Conservation (phyloP, 2,329 filamentous ascomycete species). For the Talaromyces sp. region DNA sequence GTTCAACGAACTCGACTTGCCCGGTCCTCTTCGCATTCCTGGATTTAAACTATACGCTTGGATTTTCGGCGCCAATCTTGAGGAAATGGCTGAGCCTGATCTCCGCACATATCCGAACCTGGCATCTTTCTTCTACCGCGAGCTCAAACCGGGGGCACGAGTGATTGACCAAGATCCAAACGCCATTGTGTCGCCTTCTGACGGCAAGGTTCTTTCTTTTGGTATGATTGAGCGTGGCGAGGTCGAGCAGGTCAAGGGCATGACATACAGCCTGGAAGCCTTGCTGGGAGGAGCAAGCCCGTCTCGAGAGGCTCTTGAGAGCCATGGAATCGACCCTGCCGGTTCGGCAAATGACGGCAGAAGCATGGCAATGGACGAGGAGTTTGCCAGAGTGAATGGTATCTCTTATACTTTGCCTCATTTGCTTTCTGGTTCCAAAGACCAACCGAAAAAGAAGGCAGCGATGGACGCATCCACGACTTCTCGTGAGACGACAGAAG, state of each 20-base stretch:
- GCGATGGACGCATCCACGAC: constrained; percentile 68
- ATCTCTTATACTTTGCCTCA: constrained; percentile 91
- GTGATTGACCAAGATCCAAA: constrained; percentile 77
- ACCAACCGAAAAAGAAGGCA: constrained; percentile 43
- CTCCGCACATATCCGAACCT: constrained; percentile 88
- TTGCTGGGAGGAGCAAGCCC: constrained; percentile 65
- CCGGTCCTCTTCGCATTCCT: constrained; percentile 79
- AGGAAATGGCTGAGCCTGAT: constrained; percentile 82
- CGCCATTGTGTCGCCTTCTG: constrained; percentile 79
- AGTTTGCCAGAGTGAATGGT: constrained; percentile 90
- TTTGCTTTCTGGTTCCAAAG: constrained; percentile 65
- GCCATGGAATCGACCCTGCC: constrained; percentile 26
- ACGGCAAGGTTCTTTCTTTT: constrained; percentile 87
- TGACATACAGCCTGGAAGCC: constrained; percentile 94
- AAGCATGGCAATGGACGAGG: constrained; percentile 72
- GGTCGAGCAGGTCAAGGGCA: constrained; percentile 97
- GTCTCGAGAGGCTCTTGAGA: constrained; percentile 32
- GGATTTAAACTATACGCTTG: constrained; percentile 89
- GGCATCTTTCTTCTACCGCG: constrained; percentile 94
- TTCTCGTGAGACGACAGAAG: constrained; percentile 66
- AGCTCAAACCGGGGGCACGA: constrained; percentile 79
- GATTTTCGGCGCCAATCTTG: constrained; percentile 84
- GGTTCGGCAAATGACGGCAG: constrained; percentile 47
- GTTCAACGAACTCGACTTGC: constrained; percentile 85
- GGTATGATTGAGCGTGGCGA: constrained; percentile 88